phyloP scores from a whole-genome alignment of 163 green algal species.

The Chloromonas sp. region DNA sequence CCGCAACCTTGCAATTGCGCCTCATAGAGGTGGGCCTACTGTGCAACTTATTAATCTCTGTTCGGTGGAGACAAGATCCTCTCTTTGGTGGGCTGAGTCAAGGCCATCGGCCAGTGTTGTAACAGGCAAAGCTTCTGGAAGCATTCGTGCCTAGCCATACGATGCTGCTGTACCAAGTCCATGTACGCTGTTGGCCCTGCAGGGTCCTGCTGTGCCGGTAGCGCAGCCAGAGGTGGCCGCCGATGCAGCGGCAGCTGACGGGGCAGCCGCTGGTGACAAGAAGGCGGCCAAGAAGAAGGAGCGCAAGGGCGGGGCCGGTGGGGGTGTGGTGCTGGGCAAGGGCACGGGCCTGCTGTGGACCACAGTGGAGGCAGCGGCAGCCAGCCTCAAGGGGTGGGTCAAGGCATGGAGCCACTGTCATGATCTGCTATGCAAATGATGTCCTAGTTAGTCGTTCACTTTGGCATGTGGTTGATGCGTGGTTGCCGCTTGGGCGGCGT shows the following conservation, averaged over 20 bases:
- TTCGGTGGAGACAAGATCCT: not conserved
- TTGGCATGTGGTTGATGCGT: not conserved
- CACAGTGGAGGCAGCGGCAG: constrained; percentile 42
- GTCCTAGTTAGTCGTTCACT: not conserved
- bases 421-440: not conserved
- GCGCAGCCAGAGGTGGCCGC: not conserved
- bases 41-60: not conserved
- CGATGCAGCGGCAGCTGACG: not conserved
- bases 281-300: constrained; percentile 50
- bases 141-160: no score
- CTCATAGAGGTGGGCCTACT: not conserved
- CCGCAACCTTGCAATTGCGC: constrained; percentile 6
- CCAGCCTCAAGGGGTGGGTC: constrained; percentile 1
- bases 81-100: not conserved
- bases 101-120: not conserved
- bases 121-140: not conserved
- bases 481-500: no score
- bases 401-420: not conserved
- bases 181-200: not conserved
- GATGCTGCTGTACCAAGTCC: not conserved
- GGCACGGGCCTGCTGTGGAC: constrained; percentile 54
- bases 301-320: constrained; percentile 46
- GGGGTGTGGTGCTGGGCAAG: constrained; percentile 59
- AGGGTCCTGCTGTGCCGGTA: constrained; percentile 1
- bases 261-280: not conserved